Evolutionary conservation across 176 grass and related monocot genomes (phyloP), one percentile per base, ranked within the genome.

Genomic region (Oryza officinalis): DNA sequence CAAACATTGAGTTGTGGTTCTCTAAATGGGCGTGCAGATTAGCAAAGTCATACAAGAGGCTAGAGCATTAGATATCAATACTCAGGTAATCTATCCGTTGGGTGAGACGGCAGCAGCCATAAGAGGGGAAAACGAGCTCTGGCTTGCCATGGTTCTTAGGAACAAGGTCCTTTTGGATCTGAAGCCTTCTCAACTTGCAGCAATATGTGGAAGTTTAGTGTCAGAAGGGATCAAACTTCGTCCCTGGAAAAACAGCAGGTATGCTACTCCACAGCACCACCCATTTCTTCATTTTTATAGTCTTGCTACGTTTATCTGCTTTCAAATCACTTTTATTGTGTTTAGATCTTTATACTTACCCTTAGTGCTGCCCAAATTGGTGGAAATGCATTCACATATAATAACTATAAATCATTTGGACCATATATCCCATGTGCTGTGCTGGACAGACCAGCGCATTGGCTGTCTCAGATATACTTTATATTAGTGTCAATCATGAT

Each of bases 141-240:
- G 96, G 93, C 87, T 98, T 87, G 96, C 96, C 47, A 96, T 96
- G 93, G 87, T 94, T 76, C 77, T 98, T 67, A 88, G 93, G 49
- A 98, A 94, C 85, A 98, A 98, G 81, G 69, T 98, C 25, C 85
- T 95, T n/a, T 85, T 95, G 76, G 87, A 93, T 85, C 81, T 96
- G 79, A 98, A 98, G 78, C 93, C 96, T 79, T 80, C 96, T 90
- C 89, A 98, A 78, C 84, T 98, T 71, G 91, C 96, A 66, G 96
- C 96, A 64, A 86, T 98, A 13, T 98, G 93, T 85, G 96, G 96
- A 92, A 95, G 96, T 92, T 84, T 98, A 84, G 96, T 98, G 27
- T 96, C 96, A 52, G 96, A 95, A 92, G 96, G 93, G 74, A 98
- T 98, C 79, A 98, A 98, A 82, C 72, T 98, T 86, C 91, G 96